Evolutionary conservation across 192 early-diverging fungal species (phyloP).

Genomic region (Linnemannia hyalina): DNA sequence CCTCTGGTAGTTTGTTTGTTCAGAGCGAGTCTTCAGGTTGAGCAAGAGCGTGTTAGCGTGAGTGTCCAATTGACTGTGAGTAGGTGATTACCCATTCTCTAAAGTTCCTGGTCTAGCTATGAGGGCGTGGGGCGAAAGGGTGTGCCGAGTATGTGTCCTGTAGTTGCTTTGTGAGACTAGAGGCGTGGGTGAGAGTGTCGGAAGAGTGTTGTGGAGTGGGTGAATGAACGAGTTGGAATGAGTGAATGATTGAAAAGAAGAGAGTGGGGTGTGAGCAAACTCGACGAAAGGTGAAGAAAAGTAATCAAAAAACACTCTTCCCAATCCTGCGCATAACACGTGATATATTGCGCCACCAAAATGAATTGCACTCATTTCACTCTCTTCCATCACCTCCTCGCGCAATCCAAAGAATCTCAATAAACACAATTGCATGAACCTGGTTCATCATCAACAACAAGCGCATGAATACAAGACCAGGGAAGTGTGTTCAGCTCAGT

Average conservation of each 20-base stretch:
- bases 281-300: not conserved
- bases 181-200: not conserved
- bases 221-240: not conserved
- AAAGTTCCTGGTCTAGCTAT: not conserved
- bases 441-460: too few relatives aligned
- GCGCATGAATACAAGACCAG: too few relatives aligned
- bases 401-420: too few relatives aligned
- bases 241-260: not conserved
- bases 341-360: not conserved
- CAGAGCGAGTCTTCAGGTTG: too few relatives aligned
- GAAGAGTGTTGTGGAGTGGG: not conserved
- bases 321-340: not conserved
- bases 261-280: too few relatives aligned
- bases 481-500: too few relatives aligned
- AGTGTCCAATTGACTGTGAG: not conserved
- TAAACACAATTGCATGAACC: too few relatives aligned
- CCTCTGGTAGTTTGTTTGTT: too few relatives aligned
- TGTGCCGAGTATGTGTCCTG: not conserved
- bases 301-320: not conserved
- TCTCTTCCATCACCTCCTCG: too few relatives aligned
- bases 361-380: not conserved
- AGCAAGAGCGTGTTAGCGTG: too few relatives aligned
- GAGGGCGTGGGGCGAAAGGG: not conserved
- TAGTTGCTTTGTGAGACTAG: not conserved
- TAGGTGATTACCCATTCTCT: slow-evolving; percentile 3